These are phyloP conservation scores for Solanum tarapatanum DNA, from an alignment of 257 asterid genomes.

Conservation along the genomic window DNA sequence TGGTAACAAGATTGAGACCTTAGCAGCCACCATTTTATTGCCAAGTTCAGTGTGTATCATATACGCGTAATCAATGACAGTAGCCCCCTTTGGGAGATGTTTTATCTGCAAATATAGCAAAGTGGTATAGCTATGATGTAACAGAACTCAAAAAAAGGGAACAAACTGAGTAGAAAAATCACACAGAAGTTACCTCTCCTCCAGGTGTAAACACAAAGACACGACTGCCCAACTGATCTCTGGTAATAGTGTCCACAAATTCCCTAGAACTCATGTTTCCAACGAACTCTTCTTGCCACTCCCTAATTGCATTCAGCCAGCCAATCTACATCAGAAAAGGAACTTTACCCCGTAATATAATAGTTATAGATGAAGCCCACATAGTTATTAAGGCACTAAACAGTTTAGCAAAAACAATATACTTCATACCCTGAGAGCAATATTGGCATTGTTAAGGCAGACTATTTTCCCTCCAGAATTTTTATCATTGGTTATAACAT, in stretches of 20 bases:
- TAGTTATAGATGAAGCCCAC: not conserved
- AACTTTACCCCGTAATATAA: not conserved
- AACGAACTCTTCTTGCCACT: slow-evolving; percentile 97
- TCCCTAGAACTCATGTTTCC: slow-evolving; percentile 97
- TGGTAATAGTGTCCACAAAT: slow-evolving; percentile 80
- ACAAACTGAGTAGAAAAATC: not conserved
- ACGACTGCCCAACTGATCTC: slow-evolving; percentile 88
- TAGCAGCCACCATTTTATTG: slow-evolving; percentile 91
- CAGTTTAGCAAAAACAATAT: slow-evolving; percentile 8
- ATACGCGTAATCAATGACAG: slow-evolving; percentile 75
- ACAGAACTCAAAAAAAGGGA: not conserved
- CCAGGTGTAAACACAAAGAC: slow-evolving; percentile 93
- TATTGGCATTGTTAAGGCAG: slow-evolving; percentile 79
- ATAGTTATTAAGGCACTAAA: not conserved
- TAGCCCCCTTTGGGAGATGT: slow-evolving; percentile 82
- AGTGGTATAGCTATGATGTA: not conserved
- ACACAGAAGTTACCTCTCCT: slow-evolving; percentile 54
- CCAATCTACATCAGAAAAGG: slow-evolving; percentile 51
- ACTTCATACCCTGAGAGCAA: slow-evolving; percentile 71
- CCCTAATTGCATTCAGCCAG: slow-evolving; percentile 95
- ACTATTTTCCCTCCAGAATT: slow-evolving; percentile 49
- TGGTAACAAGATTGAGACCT: slow-evolving; percentile 26
- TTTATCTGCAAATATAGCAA: slow-evolving; percentile 41
- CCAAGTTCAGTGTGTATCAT: slow-evolving; percentile 90
- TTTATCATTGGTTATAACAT: slow-evolving; percentile 37